Evolutionary conservation across 208 protist species (phyloP), one percentile per base, ranked within the genome.

Genomic region (Zelonia costaricensis): DNA sequence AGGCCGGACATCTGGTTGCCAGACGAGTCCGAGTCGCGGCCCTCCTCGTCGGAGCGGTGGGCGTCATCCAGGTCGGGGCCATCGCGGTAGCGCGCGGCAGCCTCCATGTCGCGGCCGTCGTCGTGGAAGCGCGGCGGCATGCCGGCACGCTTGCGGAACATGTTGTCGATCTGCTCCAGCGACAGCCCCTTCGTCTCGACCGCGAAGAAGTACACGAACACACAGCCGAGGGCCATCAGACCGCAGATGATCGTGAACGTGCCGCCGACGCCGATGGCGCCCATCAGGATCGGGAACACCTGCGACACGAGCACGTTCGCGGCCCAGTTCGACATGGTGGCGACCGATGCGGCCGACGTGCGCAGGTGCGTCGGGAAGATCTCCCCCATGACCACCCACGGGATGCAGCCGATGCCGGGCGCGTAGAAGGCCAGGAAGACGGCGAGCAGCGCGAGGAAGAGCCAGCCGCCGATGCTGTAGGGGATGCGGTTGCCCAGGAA

Each of bases 271-370:
- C 86, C 86, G 64, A 93, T 93, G 42, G 80, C 74, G 23, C 88
- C 93, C 68, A 95, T 66, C 20, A 96, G 59, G 13, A 90, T 62
- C 8, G 90, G 91, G 68, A 97, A 97, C 36, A 86, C 78, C 65
- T 92, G 86, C 20, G 91, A 96, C 15, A 97, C 86, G 33, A 94
- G 47, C 25, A 74, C 84, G 73, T 95, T 96, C 23, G 86, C 73
- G 8, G 66, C 81, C 93, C 93, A 97, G 80, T 97, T 97, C 48
- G 86, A 75, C 86, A 93, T 96, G 15, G 91, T 93, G 15, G 88
- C 91, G 18, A 95, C 68, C 7, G 89, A 92, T n/a, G 85, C 74
- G 18, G 84, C 88, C 15, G 79, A 67, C 10, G 86, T 89, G 58
- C 93, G 91, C 20, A 95, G 69, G 45, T 86, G 70, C 8, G 70